A percentile compares a stretch with the other conserved stretches of the same genome.
Conservation (phyloP, 176 grass and related monocot species). For the Pharus latifolius region DNA sequence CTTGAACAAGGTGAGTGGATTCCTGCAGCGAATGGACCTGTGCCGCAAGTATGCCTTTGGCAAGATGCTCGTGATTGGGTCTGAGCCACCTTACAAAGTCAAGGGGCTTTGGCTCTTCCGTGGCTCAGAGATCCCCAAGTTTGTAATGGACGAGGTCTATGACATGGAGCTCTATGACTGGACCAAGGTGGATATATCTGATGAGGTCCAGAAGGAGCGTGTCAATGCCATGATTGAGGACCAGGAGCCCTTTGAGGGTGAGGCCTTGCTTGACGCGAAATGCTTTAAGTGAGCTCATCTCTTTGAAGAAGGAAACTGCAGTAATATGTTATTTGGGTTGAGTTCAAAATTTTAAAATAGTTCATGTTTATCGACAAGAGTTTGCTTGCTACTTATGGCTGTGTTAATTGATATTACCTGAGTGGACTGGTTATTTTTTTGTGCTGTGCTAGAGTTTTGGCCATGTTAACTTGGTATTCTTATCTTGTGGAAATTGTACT, state of each 20-base stretch:
- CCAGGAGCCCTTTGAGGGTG: slow-evolving; percentile 71
- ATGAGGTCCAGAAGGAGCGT: slow-evolving; percentile 68
- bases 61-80: slow-evolving; percentile 82
- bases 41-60: slow-evolving; percentile 72
- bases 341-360: not conserved
- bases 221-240: slow-evolving; percentile 83
- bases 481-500: too few species aligned
- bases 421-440: not conserved
- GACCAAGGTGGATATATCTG: slow-evolving; percentile 67
- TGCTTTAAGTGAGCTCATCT: slow-evolving; percentile 59
- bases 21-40: slow-evolving; percentile 81
- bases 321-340: not conserved
- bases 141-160: slow-evolving; percentile 70
- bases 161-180: slow-evolving; percentile 89
- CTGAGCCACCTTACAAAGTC: slow-evolving; percentile 60
- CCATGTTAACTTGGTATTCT: not conserved
- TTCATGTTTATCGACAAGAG: not conserved
- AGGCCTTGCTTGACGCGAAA: slow-evolving; percentile 65
- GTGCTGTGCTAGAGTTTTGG: not conserved
- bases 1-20: slow-evolving; percentile 72
- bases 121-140: slow-evolving; percentile 59
- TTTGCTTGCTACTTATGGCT: not conserved
- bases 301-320: not conserved
- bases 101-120: slow-evolving; percentile 85
- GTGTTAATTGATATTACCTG: not conserved